Conservation (phyloP, 2,329 filamentous ascomycete species). For the Fusarium chaquense region DNA sequence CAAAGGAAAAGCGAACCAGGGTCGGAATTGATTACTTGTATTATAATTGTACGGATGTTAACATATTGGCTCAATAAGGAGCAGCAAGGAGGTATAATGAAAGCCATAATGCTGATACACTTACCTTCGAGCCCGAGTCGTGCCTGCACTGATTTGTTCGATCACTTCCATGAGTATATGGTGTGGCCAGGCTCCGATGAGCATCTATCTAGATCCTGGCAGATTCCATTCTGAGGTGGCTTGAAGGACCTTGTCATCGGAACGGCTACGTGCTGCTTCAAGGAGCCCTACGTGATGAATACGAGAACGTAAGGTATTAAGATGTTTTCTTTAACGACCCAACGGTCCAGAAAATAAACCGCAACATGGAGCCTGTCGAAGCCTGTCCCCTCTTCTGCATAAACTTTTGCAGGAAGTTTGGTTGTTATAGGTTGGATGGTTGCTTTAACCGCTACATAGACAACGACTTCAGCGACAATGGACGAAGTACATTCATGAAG, state of each 20-base stretch:
- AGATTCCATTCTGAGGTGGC: slow-evolving; percentile 27
- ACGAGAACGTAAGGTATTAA: slow-evolving; percentile 24
- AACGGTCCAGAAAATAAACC: neutral
- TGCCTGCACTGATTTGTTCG: neutral
- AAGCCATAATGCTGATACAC: slow-evolving; percentile 1
- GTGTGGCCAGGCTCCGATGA: neutral
- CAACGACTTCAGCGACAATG: neutral
- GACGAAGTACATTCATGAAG: neutral
- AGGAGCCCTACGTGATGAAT: slow-evolving; percentile 17
- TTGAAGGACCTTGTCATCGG: slow-evolving; percentile 32
- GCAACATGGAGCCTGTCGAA: neutral
- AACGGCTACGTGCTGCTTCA: slow-evolving; percentile 35
- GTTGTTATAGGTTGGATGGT: neutral
- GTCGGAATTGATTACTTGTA: slow-evolving; percentile 15
- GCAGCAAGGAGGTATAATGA: slow-evolving; percentile 10
- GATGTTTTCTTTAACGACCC: neutral
- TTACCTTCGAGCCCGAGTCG: neutral
- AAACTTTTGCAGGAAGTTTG: neutral
- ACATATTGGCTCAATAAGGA: neutral
- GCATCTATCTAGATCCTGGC: slow-evolving; percentile 4
- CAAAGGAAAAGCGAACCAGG: slow-evolving; percentile 14
- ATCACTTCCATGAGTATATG: neutral
- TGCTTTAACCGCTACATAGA: too few relatives aligned
- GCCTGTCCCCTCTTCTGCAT: neutral
- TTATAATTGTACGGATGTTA: slow-evolving; percentile 19